phyloP scores from a whole-genome alignment of 805 yeast species.

The Wickerhamiella alocasiicola region DNA sequence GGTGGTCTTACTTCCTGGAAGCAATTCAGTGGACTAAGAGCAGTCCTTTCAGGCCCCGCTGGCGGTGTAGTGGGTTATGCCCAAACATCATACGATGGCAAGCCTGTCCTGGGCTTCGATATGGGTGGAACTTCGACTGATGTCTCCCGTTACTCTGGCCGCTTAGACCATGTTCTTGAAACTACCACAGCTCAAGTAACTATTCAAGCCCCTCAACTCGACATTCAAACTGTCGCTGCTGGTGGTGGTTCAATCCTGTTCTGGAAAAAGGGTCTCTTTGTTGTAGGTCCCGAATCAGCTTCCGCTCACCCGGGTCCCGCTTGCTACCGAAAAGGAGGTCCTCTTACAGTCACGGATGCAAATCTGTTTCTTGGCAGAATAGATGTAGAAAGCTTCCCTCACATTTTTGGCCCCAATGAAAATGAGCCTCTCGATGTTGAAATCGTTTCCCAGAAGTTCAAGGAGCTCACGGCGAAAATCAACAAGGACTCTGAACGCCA shows the following conservation, averaged over 20 bases:
- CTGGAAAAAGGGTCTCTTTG: conserved; percentile 60
- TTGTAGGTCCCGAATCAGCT: conserved; percentile 81
- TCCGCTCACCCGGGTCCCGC: conserved; percentile 86
- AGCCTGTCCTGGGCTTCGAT: conserved; percentile 67
- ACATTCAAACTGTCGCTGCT: conserved; percentile 72
- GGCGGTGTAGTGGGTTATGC: conserved; percentile 96
- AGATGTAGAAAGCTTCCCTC: conserved; percentile 63
- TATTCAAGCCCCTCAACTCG: conserved; percentile 74
- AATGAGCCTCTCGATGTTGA: conserved; percentile 53
- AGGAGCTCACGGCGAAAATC: conserved; percentile 41
- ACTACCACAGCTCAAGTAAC: conserved; percentile 74
- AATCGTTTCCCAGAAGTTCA: conserved; percentile 39
- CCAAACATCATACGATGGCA: conserved; percentile 48
- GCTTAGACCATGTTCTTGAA: conserved; percentile 67
- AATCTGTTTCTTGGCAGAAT: conserved; percentile 61
- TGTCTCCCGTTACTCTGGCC: conserved; percentile 60
- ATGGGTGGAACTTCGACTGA: conserved; percentile 92
- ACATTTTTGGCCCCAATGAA: conserved; percentile 72
- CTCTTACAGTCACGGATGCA: conserved; percentile 76
- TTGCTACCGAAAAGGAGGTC: conserved; percentile 75
- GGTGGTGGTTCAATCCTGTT: conserved; percentile 66
- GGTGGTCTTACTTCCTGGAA: conserved; percentile 86
- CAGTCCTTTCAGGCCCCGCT: conserved; percentile 92
- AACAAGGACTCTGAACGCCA: conserved; percentile 38
- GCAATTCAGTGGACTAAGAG: conserved; percentile 73